phyloP scores from a whole-genome alignment of 495 filamentous ascomycete genomes.

The Aspergillus heteromorphus region DNA sequence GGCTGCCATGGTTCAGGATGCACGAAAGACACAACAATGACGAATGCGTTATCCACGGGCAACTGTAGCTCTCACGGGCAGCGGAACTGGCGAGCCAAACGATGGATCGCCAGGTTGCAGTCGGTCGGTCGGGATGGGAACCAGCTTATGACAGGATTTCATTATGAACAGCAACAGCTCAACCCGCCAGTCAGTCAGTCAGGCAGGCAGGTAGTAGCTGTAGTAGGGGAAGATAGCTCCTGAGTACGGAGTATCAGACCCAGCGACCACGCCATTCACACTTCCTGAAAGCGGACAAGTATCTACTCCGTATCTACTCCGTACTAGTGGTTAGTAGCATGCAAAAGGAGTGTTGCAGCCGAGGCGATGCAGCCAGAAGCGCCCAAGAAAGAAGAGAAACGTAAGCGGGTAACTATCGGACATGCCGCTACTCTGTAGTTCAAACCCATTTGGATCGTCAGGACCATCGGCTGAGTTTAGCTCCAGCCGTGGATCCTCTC shows the following conservation, averaged over 20 bases:
- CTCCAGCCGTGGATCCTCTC: not conserved
- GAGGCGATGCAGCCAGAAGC: constrained; percentile 5
- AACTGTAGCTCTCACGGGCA: constrained; percentile 2
- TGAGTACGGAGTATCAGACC: constrained; percentile 6
- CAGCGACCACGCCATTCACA: constrained; percentile 8
- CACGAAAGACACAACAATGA: constrained; percentile 21
- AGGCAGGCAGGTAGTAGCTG: not conserved
- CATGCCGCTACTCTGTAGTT: not conserved
- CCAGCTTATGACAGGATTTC: constrained; percentile 8
- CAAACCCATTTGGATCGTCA: not conserved
- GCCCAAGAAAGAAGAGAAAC: constrained; percentile 6
- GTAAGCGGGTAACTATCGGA: not conserved
- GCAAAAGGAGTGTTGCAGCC: not conserved
- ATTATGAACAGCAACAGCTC: constrained; percentile 7
- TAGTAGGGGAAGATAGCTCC: too few species aligned
- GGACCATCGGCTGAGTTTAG: not conserved
- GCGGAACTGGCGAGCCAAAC: constrained; percentile 11
- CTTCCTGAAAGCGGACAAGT: constrained; percentile 12
- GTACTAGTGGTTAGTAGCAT: not conserved
- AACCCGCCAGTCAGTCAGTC: not conserved
- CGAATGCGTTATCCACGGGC: constrained; percentile 19
- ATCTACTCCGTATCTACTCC: too few species aligned
- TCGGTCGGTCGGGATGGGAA: constrained; percentile 5
- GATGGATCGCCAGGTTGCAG: constrained; percentile 15
- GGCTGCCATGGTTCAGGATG: constrained; percentile 14